Conservation (phyloP, 2,329 filamentous ascomycete species). For the Trichoderma koningiopsis region DNA sequence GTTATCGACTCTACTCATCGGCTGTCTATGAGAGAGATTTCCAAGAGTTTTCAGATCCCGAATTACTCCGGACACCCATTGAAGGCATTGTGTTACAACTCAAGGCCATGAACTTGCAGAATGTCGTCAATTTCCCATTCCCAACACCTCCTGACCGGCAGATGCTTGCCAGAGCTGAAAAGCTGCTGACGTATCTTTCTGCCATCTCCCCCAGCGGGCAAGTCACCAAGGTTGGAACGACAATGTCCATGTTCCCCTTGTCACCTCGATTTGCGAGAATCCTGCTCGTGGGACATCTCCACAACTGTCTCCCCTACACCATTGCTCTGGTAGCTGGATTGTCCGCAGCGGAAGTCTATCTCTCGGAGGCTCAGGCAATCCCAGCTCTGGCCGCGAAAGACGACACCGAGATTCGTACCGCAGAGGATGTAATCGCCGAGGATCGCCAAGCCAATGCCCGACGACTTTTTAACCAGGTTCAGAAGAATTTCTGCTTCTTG, state of each 20-base stretch:
- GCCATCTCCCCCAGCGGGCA: slow-evolving; percentile 72
- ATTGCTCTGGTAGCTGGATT: slow-evolving; percentile 86
- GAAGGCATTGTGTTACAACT: slow-evolving; percentile 91
- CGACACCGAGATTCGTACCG: slow-evolving; percentile 57
- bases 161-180: slow-evolving; percentile 80
- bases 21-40: slow-evolving; percentile 93
- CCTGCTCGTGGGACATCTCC: slow-evolving; percentile 80
- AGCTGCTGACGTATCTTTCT: slow-evolving; percentile 80
- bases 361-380: slow-evolving; percentile 77
- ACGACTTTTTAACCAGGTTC: slow-evolving; percentile 66
- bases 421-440: slow-evolving; percentile 71
- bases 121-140: slow-evolving; percentile 93
- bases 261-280: slow-evolving; percentile 91
- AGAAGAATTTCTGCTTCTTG: slow-evolving; percentile 75
- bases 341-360: slow-evolving; percentile 84
- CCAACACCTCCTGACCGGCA: slow-evolving; percentile 82
- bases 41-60: slow-evolving; percentile 79
- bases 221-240: slow-evolving; percentile 76
- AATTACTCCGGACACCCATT: slow-evolving; percentile 87
- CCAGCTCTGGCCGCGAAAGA: slow-evolving; percentile 54
- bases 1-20: slow-evolving; percentile 91
- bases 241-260: slow-evolving; percentile 86
- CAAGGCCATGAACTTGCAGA: slow-evolving; percentile 90
- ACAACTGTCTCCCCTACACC: slow-evolving; percentile 80
- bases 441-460: slow-evolving; percentile 67